Base-by-base conservation (phyloP, 192 early-diverging fungal genomes). In the Glomus cerebriforme region DNA sequence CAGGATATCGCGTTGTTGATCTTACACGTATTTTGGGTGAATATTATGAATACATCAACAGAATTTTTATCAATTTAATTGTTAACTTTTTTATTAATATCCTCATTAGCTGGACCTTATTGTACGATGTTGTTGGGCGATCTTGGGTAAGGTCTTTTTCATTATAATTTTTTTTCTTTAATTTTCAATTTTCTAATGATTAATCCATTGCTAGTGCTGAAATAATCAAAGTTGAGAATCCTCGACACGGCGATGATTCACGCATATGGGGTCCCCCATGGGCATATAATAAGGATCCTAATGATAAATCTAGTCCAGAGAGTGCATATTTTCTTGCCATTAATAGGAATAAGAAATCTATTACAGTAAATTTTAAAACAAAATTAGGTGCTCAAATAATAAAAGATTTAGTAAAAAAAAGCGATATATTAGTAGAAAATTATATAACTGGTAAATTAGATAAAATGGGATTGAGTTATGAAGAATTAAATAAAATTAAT, bases 261-360 rank as follows among this genome's bases (percentile, higher is more conserved):
- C 90, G 97, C 2, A 72, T 87, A 32, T 98, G 96, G 96, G 95
- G 95, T 13, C 91, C 92, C 6, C 92, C 91, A 8, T 89, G 80
- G 78, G 86, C 86, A n/a, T 35, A 67, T 31, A 87, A 83, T 66
- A 17, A 67, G 3, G 84, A 86, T 35, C 31, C 70, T 24, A 73
- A 65, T 7, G 83, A 87, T 39, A 68, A 76, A 2, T 12, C 71
- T 0, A 65, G 68, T 0, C 88, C 86, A 1, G 96, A 97, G 75
- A 90, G 88, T 60, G 95, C 96, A 8, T 99, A 99, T 81, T 99
- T 96, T 82, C 84, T 99, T 58, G 89, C 92, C 67, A 90, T 94
- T 24, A 99, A 99, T 81, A 89, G 97, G 8, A 97, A 97, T 89
- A 99, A 99, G 80, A 85, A 91, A 77, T 96, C 95, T 2, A 88